Evolutionary conservation across 2,329 filamentous ascomycete genomes (phyloP), one percentile per base, ranked within the genome.

Genomic region (Trichoderma sp.): DNA sequence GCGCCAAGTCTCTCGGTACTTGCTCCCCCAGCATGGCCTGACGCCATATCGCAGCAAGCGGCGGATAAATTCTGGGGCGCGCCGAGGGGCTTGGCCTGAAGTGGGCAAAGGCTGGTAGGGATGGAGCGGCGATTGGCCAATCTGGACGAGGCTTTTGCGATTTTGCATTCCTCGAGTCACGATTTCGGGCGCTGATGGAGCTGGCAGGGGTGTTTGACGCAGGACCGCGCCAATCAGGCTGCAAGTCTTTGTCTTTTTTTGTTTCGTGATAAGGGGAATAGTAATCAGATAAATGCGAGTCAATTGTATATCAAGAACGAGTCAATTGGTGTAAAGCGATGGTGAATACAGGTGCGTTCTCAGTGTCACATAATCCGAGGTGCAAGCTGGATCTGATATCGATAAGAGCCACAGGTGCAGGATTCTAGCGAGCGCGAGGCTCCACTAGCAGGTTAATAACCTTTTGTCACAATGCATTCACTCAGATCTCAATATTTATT

Each of bases 151-250:
- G 46, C 8, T 6, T 49, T 49, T 49, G 46, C 46, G 46, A 8
- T 11, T 26, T 34, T n/a, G 26, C 46, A 43, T 43, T 43, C 39
- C 39, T 43, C 16, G 39, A 43, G 39, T 43, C 39, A 8, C 6
- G 39, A n/a, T 43, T 43, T 43, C 39, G 39, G 58, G 58, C 37
- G 58, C n/a, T 34, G 32, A 60, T 60, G 58, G 58, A 61, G 32
- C 24, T 32, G 21, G 24, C 59, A 16, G 24, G 39, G 59, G n/a
- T n/a, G 18, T 21, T 39, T 61, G 59, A 61, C 43, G 59, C 59
- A 46, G 39, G 26, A 46, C n/a, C 58, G n/a, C 59, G 43, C 43
- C 59, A 51, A 61, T 61, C 59, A 61, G 59, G 59, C 39, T 43
- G 59, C 59, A 49, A 61, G 21, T 21, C 21, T 52, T 28, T 46